Percentiles rank a stretch among this genome's conserved stretches.
phyloP scores from a whole-genome alignment of 768 basidiomycete species.

The Clitopilus passeckerianus region DNA sequence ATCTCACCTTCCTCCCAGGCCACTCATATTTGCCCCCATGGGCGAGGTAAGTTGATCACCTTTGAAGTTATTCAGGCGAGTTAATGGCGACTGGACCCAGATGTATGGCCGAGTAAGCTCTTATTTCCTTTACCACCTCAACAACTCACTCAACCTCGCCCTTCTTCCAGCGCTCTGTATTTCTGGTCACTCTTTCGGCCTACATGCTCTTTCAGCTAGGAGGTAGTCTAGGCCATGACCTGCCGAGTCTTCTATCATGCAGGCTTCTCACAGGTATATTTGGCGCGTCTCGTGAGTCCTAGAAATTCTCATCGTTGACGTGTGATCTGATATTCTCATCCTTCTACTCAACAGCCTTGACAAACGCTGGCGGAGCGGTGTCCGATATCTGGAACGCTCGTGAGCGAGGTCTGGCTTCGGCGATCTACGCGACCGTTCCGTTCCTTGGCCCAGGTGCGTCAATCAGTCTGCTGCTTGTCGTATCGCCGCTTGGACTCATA shows the following conservation, averaged over 20 bases:
- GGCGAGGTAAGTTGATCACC: constrained; percentile 35
- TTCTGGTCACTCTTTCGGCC: constrained; percentile 44
- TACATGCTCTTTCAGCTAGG: constrained; percentile 52
- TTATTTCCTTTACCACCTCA: neutral
- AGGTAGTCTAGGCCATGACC: constrained; percentile 45
- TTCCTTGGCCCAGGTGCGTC: constrained; percentile 51
- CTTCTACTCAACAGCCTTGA: constrained; percentile 34
- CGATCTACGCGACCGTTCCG: constrained; percentile 53
- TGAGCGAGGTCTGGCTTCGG: constrained; percentile 56
- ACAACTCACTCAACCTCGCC: neutral
- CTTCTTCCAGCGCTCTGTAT: constrained; percentile 39
- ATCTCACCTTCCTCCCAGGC: constrained; percentile 20
- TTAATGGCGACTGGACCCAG: constrained; percentile 14
- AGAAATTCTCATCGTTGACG: neutral
- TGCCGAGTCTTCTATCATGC: constrained; percentile 43
- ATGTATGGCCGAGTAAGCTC: constrained; percentile 49
- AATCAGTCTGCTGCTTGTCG: neutral
- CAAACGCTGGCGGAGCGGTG: constrained; percentile 54
- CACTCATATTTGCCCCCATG: constrained; percentile 52
- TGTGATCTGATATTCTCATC: constrained; percentile 3
- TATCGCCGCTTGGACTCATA: neutral
- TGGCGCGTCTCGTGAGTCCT: constrained; percentile 47
- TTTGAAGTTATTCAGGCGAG: neutral
- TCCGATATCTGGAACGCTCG: constrained; percentile 55
- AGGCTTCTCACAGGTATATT: constrained; percentile 54